Evolutionary conservation across 768 basidiomycete genomes (phyloP).

Genomic region (Holtermannia corniformis): DNA sequence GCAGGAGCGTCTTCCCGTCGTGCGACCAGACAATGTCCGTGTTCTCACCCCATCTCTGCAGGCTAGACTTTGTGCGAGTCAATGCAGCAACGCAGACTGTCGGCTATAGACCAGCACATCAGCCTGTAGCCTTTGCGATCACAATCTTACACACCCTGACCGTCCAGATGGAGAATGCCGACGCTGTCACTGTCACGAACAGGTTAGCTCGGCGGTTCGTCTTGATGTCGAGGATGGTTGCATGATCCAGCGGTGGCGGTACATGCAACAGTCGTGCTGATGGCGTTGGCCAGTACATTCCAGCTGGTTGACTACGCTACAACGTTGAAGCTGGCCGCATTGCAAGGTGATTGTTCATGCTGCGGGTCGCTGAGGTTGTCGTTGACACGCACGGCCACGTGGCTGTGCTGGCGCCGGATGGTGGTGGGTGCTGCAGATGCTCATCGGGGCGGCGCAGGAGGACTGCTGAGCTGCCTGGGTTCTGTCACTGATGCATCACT

Average conservation of each 20-base stretch:
- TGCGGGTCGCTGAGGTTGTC: too few species aligned
- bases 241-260: slow-evolving; percentile 12
- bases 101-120: slow-evolving; percentile 26
- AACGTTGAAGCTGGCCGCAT: background rate
- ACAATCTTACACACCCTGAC: slow-evolving; percentile 25
- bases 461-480: too few species aligned
- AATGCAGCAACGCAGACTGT: slow-evolving; percentile 51
- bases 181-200: slow-evolving; percentile 20
- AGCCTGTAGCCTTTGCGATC: slow-evolving; percentile 41
- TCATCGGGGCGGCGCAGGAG: too few species aligned
- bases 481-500: too few species aligned
- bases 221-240: slow-evolving; percentile 10
- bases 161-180: slow-evolving; percentile 28
- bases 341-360: too few species aligned
- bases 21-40: slow-evolving; percentile 66
- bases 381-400: too few species aligned
- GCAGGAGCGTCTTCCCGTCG: slow-evolving; percentile 66
- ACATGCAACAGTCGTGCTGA: slow-evolving; percentile 13
- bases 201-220: slow-evolving; percentile 29
- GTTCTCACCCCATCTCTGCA: slow-evolving; percentile 78
- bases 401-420: too few species aligned
- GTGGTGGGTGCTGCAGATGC: too few species aligned
- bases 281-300: slow-evolving; percentile 35
- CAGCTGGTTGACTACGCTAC: background rate
- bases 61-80: slow-evolving; percentile 63